Evolutionary conservation across 2,329 filamentous ascomycete genomes (phyloP).

Genomic region (Colletotrichum tropicale): DNA sequence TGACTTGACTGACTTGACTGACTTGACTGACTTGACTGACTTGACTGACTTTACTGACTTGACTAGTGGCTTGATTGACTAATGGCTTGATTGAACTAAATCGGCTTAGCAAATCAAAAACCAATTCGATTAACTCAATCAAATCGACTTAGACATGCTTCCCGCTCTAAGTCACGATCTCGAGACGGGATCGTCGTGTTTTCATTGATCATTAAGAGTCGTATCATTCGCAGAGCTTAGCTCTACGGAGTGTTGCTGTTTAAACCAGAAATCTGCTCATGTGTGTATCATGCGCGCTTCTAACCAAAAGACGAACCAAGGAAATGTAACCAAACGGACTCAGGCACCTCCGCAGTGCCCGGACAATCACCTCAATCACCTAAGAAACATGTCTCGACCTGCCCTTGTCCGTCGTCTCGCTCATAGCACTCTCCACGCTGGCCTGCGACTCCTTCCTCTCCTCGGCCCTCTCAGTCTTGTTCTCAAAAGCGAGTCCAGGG

Average conservation of each 20-base stretch:
- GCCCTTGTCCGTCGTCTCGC: background rate
- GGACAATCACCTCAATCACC: background rate
- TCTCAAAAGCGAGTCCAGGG: conserved; percentile 42
- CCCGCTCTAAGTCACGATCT: background rate
- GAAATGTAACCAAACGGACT: background rate
- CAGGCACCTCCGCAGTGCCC: background rate
- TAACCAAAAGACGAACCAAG: background rate
- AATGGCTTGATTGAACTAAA: background rate
- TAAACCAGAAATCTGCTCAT: background rate
- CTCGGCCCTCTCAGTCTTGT: background rate
- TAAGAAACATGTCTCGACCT: background rate
- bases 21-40: no score
- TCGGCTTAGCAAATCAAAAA: background rate
- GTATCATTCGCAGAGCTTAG: background rate
- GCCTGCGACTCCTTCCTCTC: conserved; percentile 4
- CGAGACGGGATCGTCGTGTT: accelerated
- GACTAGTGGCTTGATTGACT: no score
- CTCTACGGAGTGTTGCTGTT: background rate
- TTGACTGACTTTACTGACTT: no score
- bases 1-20: no score
- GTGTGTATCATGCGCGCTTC: background rate
- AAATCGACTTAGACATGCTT: accelerated
- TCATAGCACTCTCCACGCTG: conserved; percentile 6
- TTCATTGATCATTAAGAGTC: background rate
- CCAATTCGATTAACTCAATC: background rate